Evolutionary conservation across 176 grass and related monocot species (phyloP).

Genomic region (Musa acuminata): DNA sequence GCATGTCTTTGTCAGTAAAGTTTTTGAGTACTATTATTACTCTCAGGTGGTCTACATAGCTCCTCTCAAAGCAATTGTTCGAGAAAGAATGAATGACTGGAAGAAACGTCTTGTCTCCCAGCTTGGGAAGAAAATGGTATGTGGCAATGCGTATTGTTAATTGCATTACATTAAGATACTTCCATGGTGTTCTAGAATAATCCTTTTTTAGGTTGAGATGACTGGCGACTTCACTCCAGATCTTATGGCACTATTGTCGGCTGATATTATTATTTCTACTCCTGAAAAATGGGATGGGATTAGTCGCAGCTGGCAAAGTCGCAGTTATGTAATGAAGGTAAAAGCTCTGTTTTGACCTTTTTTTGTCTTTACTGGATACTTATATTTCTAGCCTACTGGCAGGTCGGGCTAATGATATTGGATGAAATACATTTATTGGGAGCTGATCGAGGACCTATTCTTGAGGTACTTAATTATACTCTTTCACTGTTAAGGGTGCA

Average conservation of each 20-base stretch:
- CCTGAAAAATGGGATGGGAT: conserved; percentile 99
- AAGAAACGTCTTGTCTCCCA: conserved; percentile 68
- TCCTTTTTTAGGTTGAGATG: conserved; percentile 78
- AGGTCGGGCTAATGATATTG: conserved; percentile 97
- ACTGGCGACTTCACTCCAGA: conserved; percentile 96
- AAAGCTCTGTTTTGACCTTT: not conserved
- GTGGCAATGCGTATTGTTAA: not conserved
- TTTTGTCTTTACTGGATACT: not conserved
- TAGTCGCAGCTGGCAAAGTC: conserved; percentile 87
- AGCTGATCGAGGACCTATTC: conserved; percentile 93
- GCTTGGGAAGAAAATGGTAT: conserved; percentile 95
- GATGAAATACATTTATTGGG: conserved; percentile 98
- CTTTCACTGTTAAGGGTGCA: not conserved
- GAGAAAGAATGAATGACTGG: conserved; percentile 98
- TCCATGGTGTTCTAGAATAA: conserved; percentile 17
- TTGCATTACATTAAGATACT: not conserved
- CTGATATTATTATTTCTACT: conserved; percentile 98
- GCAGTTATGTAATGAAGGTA: conserved; percentile 98
- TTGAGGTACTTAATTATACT: conserved; percentile 55
- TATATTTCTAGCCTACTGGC: conserved; percentile 17
- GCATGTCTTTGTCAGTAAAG: not conserved
- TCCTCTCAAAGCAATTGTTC: conserved; percentile 87
- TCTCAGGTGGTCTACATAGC: conserved; percentile 91
- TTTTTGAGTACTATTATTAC: not conserved
- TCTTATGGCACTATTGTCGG: conserved; percentile 72